Evolutionary conservation across 352 stramenopile genomes (phyloP).

Genomic region (Phytophthora pini): DNA sequence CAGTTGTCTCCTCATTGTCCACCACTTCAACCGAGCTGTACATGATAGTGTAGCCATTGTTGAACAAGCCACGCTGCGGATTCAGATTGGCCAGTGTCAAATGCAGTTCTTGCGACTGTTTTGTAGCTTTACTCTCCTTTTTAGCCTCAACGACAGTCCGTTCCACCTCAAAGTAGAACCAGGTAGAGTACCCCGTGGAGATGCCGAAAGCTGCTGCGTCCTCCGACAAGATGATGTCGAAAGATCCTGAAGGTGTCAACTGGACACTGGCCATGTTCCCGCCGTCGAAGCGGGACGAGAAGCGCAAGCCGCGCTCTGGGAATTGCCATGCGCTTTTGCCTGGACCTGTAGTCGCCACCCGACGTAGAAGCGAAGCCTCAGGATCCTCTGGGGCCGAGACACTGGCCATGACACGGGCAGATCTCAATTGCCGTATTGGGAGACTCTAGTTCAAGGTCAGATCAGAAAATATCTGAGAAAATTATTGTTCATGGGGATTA

Average conservation of each 20-base stretch:
- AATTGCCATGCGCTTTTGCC: slow-evolving; percentile 48
- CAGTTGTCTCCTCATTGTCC: slow-evolving; percentile 19
- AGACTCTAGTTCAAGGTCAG: slow-evolving; percentile 2
- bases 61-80: slow-evolving; percentile 81
- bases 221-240: slow-evolving; percentile 47
- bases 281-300: slow-evolving; percentile 77
- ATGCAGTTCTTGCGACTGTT: slow-evolving; percentile 42
- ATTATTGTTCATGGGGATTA: too few species aligned
- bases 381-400: not conserved
- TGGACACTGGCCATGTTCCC: slow-evolving; percentile 63
- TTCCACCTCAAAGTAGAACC: slow-evolving; percentile 90
- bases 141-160: slow-evolving; percentile 15
- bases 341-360: slow-evolving; percentile 31
- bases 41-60: slow-evolving; percentile 75
- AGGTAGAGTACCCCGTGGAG: slow-evolving; percentile 80
- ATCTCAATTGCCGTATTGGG: not conserved
- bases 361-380: slow-evolving; percentile 17
- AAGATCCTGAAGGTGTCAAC: slow-evolving; percentile 28
- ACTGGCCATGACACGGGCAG: slow-evolving; percentile 1
- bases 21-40: slow-evolving; percentile 60
- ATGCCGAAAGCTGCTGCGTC: slow-evolving; percentile 48
- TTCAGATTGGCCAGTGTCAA: slow-evolving; percentile 82
- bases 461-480: not conserved
- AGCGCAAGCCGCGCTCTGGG: slow-evolving; percentile 48
- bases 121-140: slow-evolving; percentile 14